phyloP scores from a whole-genome alignment of 805 yeast species.

The Hanseniaspora valbyensis region DNA sequence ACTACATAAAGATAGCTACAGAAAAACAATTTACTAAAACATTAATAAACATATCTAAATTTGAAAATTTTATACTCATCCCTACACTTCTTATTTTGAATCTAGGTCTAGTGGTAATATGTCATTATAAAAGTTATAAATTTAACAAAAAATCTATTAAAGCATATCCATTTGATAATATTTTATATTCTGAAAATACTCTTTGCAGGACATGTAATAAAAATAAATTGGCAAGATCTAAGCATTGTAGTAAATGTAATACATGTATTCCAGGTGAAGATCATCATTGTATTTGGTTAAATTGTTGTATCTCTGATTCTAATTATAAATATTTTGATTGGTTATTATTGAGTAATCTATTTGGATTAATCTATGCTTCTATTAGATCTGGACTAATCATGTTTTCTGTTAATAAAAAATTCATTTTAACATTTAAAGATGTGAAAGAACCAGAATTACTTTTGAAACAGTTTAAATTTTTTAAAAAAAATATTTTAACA shows the following conservation, averaged over 20 bases:
- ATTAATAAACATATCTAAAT: conserved; percentile 12
- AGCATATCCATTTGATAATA: conserved; percentile 35
- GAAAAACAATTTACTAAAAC: neutral
- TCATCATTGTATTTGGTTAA: conserved; percentile 64
- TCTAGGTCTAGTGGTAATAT: conserved; percentile 20
- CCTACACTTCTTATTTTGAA: conserved; percentile 22
- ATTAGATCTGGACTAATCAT: conserved; percentile 20
- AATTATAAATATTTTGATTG: conserved; percentile 52
- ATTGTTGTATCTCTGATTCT: conserved; percentile 61
- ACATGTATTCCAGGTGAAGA: conserved; percentile 55
- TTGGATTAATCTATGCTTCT: conserved; percentile 38
- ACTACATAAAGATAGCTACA: neutral
- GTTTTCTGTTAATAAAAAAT: conserved; percentile 6
- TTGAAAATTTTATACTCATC: conserved; percentile 21
- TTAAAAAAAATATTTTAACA: conserved; percentile 28
- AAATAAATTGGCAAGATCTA: conserved; percentile 59
- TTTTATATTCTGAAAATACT: conserved; percentile 41
- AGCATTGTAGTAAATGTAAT: conserved; percentile 63
- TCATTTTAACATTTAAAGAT: conserved; percentile 16
- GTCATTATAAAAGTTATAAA: conserved; percentile 21
- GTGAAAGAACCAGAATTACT: conserved; percentile 18
- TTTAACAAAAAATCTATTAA: conserved; percentile 6
- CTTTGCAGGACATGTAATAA: conserved; percentile 50
- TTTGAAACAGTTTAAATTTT: conserved; percentile 1
- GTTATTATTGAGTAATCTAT: conserved; percentile 42